phyloP scores from a whole-genome alignment of 768 basidiomycete species.

The Mycena galopus region DNA sequence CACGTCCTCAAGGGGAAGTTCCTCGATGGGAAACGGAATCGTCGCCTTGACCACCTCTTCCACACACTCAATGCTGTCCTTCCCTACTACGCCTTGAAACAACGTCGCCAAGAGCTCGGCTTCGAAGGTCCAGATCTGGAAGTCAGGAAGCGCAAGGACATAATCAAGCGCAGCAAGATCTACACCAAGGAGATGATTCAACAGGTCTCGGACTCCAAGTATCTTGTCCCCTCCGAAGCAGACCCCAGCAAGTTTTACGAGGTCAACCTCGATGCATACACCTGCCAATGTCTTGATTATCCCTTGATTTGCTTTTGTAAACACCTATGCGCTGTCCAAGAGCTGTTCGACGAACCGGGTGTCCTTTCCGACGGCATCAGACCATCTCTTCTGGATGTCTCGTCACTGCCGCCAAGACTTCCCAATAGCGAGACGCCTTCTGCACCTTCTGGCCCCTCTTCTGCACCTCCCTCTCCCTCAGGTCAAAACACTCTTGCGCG shows the following conservation, averaged over 20 bases:
- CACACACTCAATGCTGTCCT: conserved; percentile 33
- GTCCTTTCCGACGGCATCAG: neutral
- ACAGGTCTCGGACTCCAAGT: neutral
- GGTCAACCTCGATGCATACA: conserved; percentile 33
- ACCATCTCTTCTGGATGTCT: neutral
- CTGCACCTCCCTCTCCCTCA: neutral
- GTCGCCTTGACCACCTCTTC: conserved; percentile 40
- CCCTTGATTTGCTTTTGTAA: conserved; percentile 39
- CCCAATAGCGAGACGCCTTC: neutral
- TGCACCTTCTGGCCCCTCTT: neutral
- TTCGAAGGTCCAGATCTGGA: conserved; percentile 34
- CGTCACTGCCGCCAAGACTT: neutral
- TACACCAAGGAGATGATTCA: conserved; percentile 23
- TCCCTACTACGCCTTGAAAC: conserved; percentile 31
- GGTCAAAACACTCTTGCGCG: neutral
- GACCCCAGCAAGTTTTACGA: conserved; percentile 9
- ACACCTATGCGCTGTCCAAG: conserved; percentile 36
- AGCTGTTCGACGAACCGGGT: conserved; percentile 9
- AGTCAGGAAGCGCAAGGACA: conserved; percentile 24
- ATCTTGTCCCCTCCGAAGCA: conserved; percentile 19
- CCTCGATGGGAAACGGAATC: conserved; percentile 39
- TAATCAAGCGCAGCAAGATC: neutral
- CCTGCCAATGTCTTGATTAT: conserved; percentile 27
- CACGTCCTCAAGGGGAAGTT: conserved; percentile 29
- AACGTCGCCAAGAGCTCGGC: too few relatives aligned